These are phyloP conservation scores for Eucalyptus erythrocorys DNA, from an alignment of 345 rosid species.

Conservation along the genomic window DNA sequence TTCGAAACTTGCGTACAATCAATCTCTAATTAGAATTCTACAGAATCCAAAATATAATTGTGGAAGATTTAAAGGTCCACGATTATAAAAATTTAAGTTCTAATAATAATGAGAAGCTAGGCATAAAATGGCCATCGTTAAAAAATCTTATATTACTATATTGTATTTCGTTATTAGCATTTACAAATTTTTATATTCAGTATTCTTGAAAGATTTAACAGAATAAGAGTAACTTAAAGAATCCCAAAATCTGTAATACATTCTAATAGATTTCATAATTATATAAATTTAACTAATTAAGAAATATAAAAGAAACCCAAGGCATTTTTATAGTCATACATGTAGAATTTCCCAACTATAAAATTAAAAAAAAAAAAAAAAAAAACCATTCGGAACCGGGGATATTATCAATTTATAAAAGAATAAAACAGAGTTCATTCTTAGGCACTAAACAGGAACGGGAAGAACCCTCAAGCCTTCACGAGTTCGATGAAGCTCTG, in stretches of 20 bases:
- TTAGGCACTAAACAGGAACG: too few relatives aligned
- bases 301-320: background rate
- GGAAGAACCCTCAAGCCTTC: too few relatives aligned
- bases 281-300: background rate
- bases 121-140: background rate
- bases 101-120: background rate
- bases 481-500: too few relatives aligned
- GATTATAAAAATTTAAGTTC: background rate
- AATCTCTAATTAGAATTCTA: background rate
- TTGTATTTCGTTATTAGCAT: background rate
- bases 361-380: too few relatives aligned
- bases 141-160: too few relatives aligned
- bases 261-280: background rate
- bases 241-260: background rate
- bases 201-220: slow-evolving; percentile 23
- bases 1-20: rapidly evolving
- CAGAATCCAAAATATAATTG: background rate
- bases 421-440: background rate
- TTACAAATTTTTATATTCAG: slow-evolving; percentile 10
- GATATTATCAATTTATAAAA: background rate
- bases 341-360: too few relatives aligned
- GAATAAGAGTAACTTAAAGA: background rate
- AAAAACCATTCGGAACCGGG: background rate
- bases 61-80: background rate
- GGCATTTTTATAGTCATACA: background rate